These are phyloP conservation scores for Exidia glandulosa DNA, from an alignment of 768 basidiomycete genomes.

Conservation along the genomic window DNA sequence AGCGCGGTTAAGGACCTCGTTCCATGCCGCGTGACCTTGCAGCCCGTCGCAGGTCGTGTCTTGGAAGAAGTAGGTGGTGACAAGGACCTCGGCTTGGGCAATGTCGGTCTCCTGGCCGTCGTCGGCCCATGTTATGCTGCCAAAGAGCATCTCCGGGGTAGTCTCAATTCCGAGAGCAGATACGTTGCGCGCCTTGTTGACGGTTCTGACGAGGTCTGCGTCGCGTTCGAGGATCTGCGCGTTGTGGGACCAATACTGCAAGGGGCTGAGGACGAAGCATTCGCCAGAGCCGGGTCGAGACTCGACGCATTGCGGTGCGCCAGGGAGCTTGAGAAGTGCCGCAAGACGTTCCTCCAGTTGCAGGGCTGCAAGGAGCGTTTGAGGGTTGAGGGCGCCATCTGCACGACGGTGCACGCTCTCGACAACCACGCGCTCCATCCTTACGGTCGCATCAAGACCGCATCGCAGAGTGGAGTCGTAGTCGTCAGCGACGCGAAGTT, in stretches of 20 bases:
- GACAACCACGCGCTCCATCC: slow-evolving; percentile 68
- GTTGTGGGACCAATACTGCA: slow-evolving; percentile 66
- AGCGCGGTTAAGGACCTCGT: slow-evolving; percentile 38
- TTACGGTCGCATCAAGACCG: slow-evolving; percentile 53
- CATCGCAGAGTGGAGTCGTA: slow-evolving; percentile 63
- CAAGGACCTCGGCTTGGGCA: slow-evolving; percentile 60
- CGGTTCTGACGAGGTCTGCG: slow-evolving; percentile 41
- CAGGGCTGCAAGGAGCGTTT: slow-evolving; percentile 52
- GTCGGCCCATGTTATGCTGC: slow-evolving; percentile 50
- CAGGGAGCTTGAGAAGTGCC: slow-evolving; percentile 14
- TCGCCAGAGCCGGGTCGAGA: slow-evolving; percentile 45
- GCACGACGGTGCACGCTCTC: slow-evolving; percentile 36
- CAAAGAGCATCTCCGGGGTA: slow-evolving; percentile 66
- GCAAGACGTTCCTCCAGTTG: slow-evolving; percentile 51
- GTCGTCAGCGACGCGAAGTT: slow-evolving; percentile 57
- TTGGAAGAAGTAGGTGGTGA: slow-evolving; percentile 73
- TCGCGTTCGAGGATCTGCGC: slow-evolving; percentile 41
- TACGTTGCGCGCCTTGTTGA: slow-evolving; percentile 40
- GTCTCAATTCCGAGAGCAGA: slow-evolving; percentile 54
- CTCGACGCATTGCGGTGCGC: slow-evolving; percentile 25
- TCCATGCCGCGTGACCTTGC: slow-evolving; percentile 54
- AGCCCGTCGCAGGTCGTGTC: slow-evolving; percentile 59
- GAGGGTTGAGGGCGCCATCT: slow-evolving; percentile 46
- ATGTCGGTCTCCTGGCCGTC: slow-evolving; percentile 34
- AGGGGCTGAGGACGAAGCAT: slow-evolving; percentile 65